A percentile compares a stretch with the other conserved stretches of the same genome.
Evolutionary conservation across 331 rosid genomes (phyloP).

Genomic region (Malus hybrid): DNA sequence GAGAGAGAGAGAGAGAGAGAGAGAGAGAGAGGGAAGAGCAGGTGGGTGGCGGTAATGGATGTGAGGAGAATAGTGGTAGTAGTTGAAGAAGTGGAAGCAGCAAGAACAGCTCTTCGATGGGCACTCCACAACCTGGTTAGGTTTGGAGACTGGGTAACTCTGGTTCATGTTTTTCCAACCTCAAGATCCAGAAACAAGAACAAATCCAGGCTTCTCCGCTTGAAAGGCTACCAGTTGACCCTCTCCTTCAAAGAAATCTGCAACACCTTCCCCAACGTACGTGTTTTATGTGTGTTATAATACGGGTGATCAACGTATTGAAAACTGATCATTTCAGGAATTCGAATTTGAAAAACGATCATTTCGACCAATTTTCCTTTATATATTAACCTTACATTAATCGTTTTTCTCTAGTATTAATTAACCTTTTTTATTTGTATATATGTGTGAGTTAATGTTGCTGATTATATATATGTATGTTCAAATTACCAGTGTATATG

Average conservation of each 20-base stretch:
- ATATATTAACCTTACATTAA: no score
- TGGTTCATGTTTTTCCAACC: constrained; percentile 64
- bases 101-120: constrained; percentile 80
- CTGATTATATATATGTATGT: not conserved
- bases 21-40: not conserved
- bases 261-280: constrained; percentile 58
- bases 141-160: constrained; percentile 63
- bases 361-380: not conserved
- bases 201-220: constrained; percentile 52
- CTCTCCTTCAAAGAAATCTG: constrained; percentile 79
- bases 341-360: no score
- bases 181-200: constrained; percentile 47
- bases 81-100: constrained; percentile 86
- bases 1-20: constrained; percentile 24
- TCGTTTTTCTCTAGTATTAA: no score
- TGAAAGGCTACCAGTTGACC: constrained; percentile 66
- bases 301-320: no score
- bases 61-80: constrained; percentile 68
- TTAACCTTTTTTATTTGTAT: no score
- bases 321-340: no score
- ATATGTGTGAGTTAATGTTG: not conserved
- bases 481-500: constrained; percentile 12
- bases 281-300: not conserved
- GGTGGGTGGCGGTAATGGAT: constrained; percentile 36
- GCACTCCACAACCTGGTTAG: constrained; percentile 69